Base-by-base conservation (phyloP, 2,329 filamentous ascomycete genomes). In the Neophaeococcomyces mojaviensis region DNA sequence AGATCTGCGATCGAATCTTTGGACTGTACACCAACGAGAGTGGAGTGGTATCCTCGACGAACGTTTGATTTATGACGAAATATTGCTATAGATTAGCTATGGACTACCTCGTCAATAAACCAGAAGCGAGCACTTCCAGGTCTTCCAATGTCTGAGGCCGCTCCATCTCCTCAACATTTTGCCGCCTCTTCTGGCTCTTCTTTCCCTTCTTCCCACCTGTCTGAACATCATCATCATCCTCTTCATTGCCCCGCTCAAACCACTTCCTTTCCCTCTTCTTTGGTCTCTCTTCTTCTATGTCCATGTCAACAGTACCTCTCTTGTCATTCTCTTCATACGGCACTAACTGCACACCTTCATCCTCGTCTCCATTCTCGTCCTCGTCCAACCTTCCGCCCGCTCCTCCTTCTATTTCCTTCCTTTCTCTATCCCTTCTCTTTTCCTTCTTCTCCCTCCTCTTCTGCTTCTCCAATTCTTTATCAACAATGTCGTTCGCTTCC, bases 391-490 rank as follows among this genome's bases (percentile, higher is more conserved):
- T 57, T 15, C 10, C 30, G 28, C 19, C 40, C 6, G 32, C 32
- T 16, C 19, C 36, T 10, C 41, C 8, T 37, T 65, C 51, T 36
- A 52, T 48, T 60, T 66, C 55, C 59, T 63, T 55, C 63, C 66
- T 57, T 58, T 65, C 57, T 34, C 49, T 44, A 48, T 55, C 55
- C 55, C 65, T 66, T 39, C 64, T 63, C 60, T 69, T 68, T 56
- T 68, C 68, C 54, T 68, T 69, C 61, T 70, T 70, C 57, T 69
- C 68, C 50, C 66, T 64, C 34, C 59, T 81, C 76, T 88, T 89
- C 64, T 86, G 77, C 70, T 83, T 88, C 30, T 80, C 88, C 12
- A 84, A 64, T 55, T 79, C 77, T 71, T 95, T 96, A 67, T 98
- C 92, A 51, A 80, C 78, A 30, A 85, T 65, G 69, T 98, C 92